Evolutionary conservation across 2,329 filamentous ascomycete species (phyloP).

Genomic region (Didymella arachidicola): DNA sequence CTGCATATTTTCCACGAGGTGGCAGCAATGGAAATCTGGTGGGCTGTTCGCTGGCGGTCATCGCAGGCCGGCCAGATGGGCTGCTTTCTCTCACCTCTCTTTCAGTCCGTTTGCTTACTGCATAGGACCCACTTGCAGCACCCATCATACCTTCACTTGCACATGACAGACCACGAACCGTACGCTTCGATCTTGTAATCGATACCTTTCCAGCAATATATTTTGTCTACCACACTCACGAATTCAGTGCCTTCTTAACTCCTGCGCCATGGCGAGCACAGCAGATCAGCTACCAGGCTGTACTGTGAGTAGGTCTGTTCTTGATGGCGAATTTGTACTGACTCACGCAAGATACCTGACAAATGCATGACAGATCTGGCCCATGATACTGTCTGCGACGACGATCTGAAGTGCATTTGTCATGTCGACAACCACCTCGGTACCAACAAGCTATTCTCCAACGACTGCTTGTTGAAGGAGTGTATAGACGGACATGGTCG

Average conservation of each 20-base stretch:
- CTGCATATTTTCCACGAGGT: background rate
- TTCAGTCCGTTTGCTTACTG: slow-evolving; percentile 3
- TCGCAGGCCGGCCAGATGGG: background rate
- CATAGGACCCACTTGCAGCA: slow-evolving; percentile 1
- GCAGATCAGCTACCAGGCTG: slow-evolving; percentile 8
- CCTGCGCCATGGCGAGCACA: slow-evolving; percentile 4
- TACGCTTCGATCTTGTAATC: background rate
- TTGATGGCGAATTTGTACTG: background rate
- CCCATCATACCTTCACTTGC: background rate
- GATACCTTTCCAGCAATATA: background rate
- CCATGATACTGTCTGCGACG: slow-evolving; percentile 10
- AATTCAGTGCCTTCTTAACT: background rate
- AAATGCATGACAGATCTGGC: slow-evolving; percentile 16
- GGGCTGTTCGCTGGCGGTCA: background rate
- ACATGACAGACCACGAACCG: background rate
- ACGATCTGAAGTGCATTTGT: slow-evolving; percentile 30
- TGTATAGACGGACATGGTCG: slow-evolving; percentile 22
- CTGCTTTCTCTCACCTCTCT: slow-evolving; percentile 1
- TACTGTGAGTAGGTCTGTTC: background rate
- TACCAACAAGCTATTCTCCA: slow-evolving; percentile 24
- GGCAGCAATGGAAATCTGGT: background rate
- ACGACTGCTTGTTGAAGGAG: slow-evolving; percentile 23
- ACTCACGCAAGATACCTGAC: slow-evolving; percentile 15
- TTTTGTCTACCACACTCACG: background rate
- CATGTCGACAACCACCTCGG: slow-evolving; percentile 22